Conservation (phyloP, 2,329 filamentous ascomycete genomes). For the Paraphoma chrysanthemicola region DNA sequence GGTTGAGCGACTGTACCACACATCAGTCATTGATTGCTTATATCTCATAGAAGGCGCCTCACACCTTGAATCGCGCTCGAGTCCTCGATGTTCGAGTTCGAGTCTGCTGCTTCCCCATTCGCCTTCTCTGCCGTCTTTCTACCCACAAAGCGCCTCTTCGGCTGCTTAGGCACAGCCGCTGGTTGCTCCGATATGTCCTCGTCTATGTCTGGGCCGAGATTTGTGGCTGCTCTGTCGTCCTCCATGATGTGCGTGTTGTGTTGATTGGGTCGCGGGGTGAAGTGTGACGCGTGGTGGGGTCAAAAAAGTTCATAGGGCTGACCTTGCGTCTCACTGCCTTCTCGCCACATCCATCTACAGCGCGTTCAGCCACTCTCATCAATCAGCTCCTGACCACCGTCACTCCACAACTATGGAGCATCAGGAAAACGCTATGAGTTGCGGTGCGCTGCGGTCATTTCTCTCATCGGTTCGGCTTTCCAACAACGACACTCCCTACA, state of each 20-base stretch:
- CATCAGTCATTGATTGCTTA: constrained; percentile 11
- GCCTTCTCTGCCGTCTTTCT: constrained; percentile 72
- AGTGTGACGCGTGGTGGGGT: constrained; percentile 4
- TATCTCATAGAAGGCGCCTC: constrained; percentile 27
- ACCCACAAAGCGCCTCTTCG: constrained; percentile 92
- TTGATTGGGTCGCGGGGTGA: background rate
- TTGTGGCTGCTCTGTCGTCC: constrained; percentile 73
- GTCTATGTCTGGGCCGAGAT: constrained; percentile 73
- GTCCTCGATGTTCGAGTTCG: constrained; percentile 61
- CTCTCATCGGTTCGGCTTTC: no score
- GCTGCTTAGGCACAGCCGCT: constrained; percentile 66
- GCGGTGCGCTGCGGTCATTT: no score
- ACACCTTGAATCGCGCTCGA: constrained; percentile 74
- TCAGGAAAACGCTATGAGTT: no score
- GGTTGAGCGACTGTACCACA: constrained; percentile 69
- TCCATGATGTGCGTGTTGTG: constrained; percentile 64
- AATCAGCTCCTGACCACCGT: background rate
- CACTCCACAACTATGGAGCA: no score
- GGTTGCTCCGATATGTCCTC: constrained; percentile 65
- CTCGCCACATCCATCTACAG: background rate
- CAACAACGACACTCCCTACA: no score
- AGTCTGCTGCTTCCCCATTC: constrained; percentile 51
- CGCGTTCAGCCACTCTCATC: background rate
- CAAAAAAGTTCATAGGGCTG: background rate
- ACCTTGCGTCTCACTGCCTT: background rate